These are phyloP conservation scores for Mycena vitilis DNA, from an alignment of 768 basidiomycete genomes.

Conservation along the genomic window DNA sequence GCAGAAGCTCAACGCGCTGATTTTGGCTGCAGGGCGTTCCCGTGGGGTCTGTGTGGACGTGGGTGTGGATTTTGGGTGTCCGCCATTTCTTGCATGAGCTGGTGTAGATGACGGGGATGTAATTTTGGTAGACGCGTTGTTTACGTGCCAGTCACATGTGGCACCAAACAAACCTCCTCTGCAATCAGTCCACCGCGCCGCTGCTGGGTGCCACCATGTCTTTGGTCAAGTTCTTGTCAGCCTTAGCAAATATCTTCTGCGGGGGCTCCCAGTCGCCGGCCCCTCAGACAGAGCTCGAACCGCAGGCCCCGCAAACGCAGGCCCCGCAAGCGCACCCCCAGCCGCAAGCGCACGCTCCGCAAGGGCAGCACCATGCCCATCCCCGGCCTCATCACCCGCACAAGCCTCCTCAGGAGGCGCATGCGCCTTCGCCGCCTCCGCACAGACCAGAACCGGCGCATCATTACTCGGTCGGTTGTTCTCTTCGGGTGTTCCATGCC, in stretches of 20 bases:
- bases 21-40: conserved; percentile 13
- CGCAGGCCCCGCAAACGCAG: neutral
- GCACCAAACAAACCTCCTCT: too few relatives aligned
- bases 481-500: neutral
- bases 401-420: neutral
- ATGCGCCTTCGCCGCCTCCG: conserved; percentile 14
- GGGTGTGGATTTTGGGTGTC: conserved; percentile 21
- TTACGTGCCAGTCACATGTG: neutral
- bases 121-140: conserved; percentile 15
- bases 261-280: conserved; percentile 13
- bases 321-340: conserved; percentile 8
- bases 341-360: conserved; percentile 1
- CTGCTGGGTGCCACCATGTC: conserved; percentile 11
- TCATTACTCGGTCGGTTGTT: conserved; percentile 16
- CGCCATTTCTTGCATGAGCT: neutral
- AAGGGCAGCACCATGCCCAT: conserved; percentile 6
- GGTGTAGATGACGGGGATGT: neutral
- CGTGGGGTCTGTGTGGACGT: conserved; percentile 27
- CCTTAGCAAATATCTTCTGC: conserved; percentile 18
- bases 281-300: conserved; percentile 6
- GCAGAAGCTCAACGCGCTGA: neutral
- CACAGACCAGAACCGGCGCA: conserved; percentile 1
- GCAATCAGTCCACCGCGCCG: neutral
- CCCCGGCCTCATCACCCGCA: conserved; percentile 8
- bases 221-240: conserved; percentile 8